These are phyloP conservation scores for Rhizopus arrhizus DNA, from an alignment of 371 early-diverging fungal species.

Conservation along the genomic window DNA sequence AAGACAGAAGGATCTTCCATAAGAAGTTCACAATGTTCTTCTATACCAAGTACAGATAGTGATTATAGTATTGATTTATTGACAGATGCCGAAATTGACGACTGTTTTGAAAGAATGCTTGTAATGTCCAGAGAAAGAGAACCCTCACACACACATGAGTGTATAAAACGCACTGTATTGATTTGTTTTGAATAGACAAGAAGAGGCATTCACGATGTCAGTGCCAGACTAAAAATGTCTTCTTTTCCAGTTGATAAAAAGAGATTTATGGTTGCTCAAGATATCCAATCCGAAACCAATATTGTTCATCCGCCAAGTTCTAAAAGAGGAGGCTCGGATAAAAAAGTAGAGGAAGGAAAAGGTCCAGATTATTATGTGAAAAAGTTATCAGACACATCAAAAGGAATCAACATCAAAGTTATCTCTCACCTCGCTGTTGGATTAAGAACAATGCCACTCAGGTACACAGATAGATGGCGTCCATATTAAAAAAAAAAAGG, in stretches of 20 bases:
- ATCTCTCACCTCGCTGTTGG: constrained; percentile 65
- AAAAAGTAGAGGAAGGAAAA: constrained; percentile 49
- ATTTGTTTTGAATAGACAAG: constrained; percentile 32
- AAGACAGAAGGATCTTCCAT: constrained; percentile 21
- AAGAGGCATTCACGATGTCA: constrained; percentile 48
- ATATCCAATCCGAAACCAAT: constrained; percentile 45
- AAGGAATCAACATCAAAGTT: constrained; percentile 56
- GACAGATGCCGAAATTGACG: constrained; percentile 43
- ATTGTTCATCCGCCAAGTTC: constrained; percentile 9
- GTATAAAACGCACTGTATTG: too few species aligned
- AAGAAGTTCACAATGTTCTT: constrained; percentile 37
- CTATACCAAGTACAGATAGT: constrained; percentile 36
- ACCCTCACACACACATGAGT: not conserved
- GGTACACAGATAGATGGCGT: constrained; percentile 42
- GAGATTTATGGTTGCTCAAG: constrained; percentile 52
- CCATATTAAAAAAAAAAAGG: too few species aligned
- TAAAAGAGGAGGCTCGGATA: constrained; percentile 22
- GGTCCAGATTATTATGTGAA: constrained; percentile 67
- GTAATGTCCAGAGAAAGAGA: constrained; percentile 17
- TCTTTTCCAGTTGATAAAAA: constrained; percentile 53
- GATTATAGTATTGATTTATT: constrained; percentile 23
- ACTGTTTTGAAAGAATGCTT: constrained; percentile 53
- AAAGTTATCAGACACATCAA: constrained; percentile 57
- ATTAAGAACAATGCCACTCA: constrained; percentile 74
- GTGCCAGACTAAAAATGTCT: constrained; percentile 40